A percentile compares a stretch with the other conserved stretches of the same genome.
phyloP scores from a whole-genome alignment of 257 asterid genomes.

The Knoxia roxburghii region DNA sequence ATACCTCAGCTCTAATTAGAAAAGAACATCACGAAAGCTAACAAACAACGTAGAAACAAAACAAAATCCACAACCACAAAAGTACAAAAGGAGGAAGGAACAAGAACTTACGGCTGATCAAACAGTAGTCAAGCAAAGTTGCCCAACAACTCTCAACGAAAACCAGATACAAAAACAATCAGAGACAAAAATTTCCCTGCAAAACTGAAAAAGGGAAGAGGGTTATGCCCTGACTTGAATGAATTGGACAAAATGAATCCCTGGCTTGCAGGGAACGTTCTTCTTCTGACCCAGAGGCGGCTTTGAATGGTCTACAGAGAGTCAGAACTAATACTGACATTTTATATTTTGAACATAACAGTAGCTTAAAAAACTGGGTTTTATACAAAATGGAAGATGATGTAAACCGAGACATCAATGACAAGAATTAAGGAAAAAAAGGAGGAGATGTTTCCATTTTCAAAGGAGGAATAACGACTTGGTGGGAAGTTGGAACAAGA shows the following conservation, averaged over 20 bases:
- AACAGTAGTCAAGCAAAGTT: neutral
- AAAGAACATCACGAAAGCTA: neutral
- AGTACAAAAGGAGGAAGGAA: neutral
- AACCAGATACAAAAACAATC: conserved; percentile 1
- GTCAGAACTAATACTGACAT: neutral
- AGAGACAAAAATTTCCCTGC: neutral
- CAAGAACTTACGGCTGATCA: conserved; percentile 4
- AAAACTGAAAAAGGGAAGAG: neutral
- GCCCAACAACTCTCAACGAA: neutral
- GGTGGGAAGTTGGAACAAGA: conserved; percentile 1
- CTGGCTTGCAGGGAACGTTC: conserved; percentile 17
- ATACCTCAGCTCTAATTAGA: neutral
- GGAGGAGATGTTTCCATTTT: too few relatives aligned
- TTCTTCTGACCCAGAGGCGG: conserved; percentile 19
- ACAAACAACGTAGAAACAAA: conserved; percentile 4
- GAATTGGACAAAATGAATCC: too few relatives aligned
- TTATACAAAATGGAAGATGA: conserved; percentile 10
- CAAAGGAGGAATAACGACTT: conserved; percentile 3
- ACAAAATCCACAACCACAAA: neutral
- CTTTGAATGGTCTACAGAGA: conserved; percentile 9
- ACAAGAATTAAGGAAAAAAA: too few relatives aligned
- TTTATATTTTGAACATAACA: conserved; percentile 6
- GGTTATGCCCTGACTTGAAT: conserved; percentile 1
- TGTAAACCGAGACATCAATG: neutral
- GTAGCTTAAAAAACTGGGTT: too few relatives aligned